Conservation (phyloP, 108 stramenopile genomes). For the Chaetoceros muelleri region DNA sequence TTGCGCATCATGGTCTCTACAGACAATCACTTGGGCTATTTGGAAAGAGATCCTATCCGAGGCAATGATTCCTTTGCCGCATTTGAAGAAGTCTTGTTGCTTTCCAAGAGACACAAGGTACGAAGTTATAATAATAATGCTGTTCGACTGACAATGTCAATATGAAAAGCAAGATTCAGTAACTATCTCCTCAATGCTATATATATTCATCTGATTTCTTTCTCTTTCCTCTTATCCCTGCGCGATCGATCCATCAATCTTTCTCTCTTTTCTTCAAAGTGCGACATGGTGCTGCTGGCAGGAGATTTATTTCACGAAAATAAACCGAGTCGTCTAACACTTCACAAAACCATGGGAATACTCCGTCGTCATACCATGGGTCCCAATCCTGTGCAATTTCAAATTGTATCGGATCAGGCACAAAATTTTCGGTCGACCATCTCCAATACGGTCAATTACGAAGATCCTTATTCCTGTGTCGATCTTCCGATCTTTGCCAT, state of each 20-base stretch:
- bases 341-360: constrained; percentile 87
- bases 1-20: constrained; percentile 87
- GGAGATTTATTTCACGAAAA: constrained; percentile 99
- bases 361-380: constrained; percentile 89
- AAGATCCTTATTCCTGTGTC: constrained; percentile 81
- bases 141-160: too few species aligned
- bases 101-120: constrained; percentile 37
- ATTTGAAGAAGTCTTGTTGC: constrained; percentile 85
- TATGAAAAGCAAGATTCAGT: too few species aligned
- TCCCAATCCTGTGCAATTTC: constrained; percentile 68
- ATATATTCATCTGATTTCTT: too few species aligned
- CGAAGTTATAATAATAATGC: background rate
- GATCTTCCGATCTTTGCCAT: constrained; percentile 95
- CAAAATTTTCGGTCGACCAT: constrained; percentile 11
- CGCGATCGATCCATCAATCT: too few species aligned
- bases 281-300: constrained; percentile 84
- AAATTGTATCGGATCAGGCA: constrained; percentile 62
- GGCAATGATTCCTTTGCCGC: constrained; percentile 90
- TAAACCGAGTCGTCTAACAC: constrained; percentile 82
- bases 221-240: too few species aligned
- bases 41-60: constrained; percentile 88
- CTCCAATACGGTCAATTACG: constrained; percentile 72
- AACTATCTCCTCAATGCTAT: background rate
- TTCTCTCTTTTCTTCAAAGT: constrained; percentile 20
- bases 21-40: constrained; percentile 94